phyloP scores from a whole-genome alignment of 768 basidiomycete species.

The Leccinum disarticulatum region DNA sequence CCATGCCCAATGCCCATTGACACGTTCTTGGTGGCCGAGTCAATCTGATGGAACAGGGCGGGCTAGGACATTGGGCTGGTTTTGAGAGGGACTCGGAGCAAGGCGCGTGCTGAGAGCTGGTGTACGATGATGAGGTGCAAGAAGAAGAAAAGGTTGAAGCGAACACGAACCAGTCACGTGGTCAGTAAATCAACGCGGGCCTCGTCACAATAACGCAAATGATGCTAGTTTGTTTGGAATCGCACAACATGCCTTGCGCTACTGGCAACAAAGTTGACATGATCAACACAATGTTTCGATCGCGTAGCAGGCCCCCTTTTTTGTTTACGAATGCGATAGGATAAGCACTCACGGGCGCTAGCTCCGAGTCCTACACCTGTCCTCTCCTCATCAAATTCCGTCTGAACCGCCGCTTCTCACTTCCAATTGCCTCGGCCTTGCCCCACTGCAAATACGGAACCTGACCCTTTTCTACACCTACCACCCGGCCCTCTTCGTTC shows the following conservation, averaged over 20 bases:
- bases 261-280: not conserved
- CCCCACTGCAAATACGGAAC: slow-evolving; percentile 83
- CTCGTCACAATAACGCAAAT: too few relatives aligned
- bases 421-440: slow-evolving; percentile 67
- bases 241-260: not conserved
- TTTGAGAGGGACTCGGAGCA: too few relatives aligned
- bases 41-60: too few relatives aligned
- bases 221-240: not conserved
- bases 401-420: slow-evolving; percentile 68
- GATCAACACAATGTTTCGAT: not conserved
- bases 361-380: slow-evolving; percentile 47
- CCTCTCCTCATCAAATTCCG: slow-evolving; percentile 86
- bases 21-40: too few relatives aligned
- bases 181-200: not conserved
- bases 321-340: not conserved
- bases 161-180: too few relatives aligned
- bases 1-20: too few relatives aligned
- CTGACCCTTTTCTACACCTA: slow-evolving; percentile 51
- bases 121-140: too few relatives aligned
- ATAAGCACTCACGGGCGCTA: not conserved
- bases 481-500: slow-evolving; percentile 40
- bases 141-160: too few relatives aligned
- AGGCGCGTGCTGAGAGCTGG: too few relatives aligned
- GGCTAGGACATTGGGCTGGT: too few relatives aligned
- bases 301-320: not conserved